Evolutionary conservation across 805 yeast species (phyloP).

Genomic region (Candida ponderosae): DNA sequence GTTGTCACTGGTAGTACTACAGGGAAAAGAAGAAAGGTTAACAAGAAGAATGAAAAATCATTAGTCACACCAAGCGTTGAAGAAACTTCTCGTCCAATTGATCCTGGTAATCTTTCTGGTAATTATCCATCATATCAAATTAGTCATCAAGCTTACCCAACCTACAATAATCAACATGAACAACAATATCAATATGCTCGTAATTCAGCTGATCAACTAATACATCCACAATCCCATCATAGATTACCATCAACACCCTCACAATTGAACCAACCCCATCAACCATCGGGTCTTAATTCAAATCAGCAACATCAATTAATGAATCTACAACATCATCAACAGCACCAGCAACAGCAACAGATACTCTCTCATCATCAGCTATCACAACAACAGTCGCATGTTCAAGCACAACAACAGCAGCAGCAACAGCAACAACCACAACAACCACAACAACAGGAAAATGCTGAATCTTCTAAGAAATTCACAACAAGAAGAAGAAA

Average conservation of each 20-base stretch:
- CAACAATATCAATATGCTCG: no score
- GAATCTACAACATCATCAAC: slow-evolving; percentile 4
- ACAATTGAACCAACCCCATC: slow-evolving; percentile 2
- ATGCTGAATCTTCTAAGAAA: slow-evolving; percentile 1
- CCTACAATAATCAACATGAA: no score
- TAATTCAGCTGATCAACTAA: no score
- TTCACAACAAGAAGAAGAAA: slow-evolving; percentile 6
- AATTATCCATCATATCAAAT: no score
- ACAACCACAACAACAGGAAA: slow-evolving; percentile 5
- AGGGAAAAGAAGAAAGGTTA: not conserved
- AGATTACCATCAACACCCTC: no score
- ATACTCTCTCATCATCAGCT: slow-evolving; percentile 4
- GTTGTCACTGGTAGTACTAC: not conserved
- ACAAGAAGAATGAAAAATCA: not conserved
- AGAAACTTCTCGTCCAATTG: no score
- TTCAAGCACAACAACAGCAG: slow-evolving; percentile 7
- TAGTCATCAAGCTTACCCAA: no score
- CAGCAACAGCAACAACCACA: slow-evolving; percentile 15
- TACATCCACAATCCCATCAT: no score
- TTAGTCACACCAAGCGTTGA: no score
- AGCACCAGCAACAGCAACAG: slow-evolving; percentile 4
- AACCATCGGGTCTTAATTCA: slow-evolving; percentile 1
- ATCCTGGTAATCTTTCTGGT: no score
- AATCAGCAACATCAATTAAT: slow-evolving; percentile 9
- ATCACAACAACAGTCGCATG: slow-evolving; percentile 6